Conservation (phyloP, 2,329 filamentous ascomycete species). For the Aureobasidium sp. region DNA sequence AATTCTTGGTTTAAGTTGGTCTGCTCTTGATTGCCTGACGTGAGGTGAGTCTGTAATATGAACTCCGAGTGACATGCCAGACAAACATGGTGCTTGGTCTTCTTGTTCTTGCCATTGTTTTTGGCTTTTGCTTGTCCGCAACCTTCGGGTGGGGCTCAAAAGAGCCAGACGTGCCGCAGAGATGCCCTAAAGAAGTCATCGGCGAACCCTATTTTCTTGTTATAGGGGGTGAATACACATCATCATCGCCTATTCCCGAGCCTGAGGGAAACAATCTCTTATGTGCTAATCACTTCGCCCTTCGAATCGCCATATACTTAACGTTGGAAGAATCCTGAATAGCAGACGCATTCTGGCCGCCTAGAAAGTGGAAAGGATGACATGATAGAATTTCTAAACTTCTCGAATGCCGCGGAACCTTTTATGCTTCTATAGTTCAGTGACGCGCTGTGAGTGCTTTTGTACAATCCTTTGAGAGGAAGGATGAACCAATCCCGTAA, state of each 20-base stretch:
- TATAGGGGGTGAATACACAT: not conserved
- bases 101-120: not conserved
- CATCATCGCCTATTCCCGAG: not conserved
- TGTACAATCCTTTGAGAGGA: not conserved
- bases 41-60: not conserved
- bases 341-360: not conserved
- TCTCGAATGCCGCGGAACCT: not conserved
- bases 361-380: not conserved
- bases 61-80: not conserved
- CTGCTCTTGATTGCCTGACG: not conserved
- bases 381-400: not conserved
- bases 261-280: not conserved
- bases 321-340: not conserved
- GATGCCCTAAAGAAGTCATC: not conserved
- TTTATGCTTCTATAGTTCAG: not conserved
- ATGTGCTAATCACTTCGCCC: too few relatives aligned
- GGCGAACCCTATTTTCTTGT: not conserved
- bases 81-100: not conserved
- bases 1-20: not conserved
- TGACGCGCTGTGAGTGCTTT: not conserved
- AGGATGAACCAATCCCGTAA: not conserved
- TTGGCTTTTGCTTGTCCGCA: conserved; percentile 7
- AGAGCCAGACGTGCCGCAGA: not conserved
- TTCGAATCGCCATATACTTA: too few relatives aligned
- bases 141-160: not conserved